Percentiles rank a stretch among this genome's conserved stretches.
phyloP scores from a whole-genome alignment of 257 asterid genomes.

The Nicotiana tomentosiformis region DNA sequence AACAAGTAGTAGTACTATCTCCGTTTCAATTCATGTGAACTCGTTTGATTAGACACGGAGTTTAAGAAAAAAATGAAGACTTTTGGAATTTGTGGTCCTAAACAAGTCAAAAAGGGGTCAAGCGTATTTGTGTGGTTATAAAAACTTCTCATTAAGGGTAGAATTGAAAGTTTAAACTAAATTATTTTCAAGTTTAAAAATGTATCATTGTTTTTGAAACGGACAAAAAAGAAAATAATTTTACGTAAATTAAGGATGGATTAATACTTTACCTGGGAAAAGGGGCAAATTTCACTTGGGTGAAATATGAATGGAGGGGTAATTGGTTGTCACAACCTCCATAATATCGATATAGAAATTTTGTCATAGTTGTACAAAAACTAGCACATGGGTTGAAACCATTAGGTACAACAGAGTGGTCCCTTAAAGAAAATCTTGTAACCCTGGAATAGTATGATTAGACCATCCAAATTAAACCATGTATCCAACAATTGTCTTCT shows the following conservation, averaged over 20 bases:
- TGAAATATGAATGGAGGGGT: slow-evolving; percentile 6
- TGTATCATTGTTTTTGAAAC: too few species aligned
- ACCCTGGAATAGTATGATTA: slow-evolving; percentile 14
- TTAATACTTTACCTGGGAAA: not conserved
- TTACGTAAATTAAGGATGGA: too few species aligned
- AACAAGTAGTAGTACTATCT: not conserved
- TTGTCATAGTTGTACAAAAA: slow-evolving; percentile 17
- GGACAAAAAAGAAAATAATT: too few species aligned
- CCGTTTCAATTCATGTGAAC: too few species aligned
- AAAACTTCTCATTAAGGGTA: too few species aligned
- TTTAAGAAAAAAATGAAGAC: too few species aligned
- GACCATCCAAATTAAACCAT: slow-evolving; percentile 10
- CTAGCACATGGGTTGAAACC: slow-evolving; percentile 33
- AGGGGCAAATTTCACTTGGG: not conserved
- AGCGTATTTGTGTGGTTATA: too few species aligned
- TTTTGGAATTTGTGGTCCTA: too few species aligned
- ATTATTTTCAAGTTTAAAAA: too few species aligned
- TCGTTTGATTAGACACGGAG: too few species aligned
- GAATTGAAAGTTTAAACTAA: too few species aligned
- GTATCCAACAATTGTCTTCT: not conserved
- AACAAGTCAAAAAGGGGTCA: too few species aligned
- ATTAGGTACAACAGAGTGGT: slow-evolving; percentile 21
- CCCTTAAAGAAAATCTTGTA: slow-evolving; percentile 18
- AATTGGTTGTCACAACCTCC: slow-evolving; percentile 4
- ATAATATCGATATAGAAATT: slow-evolving; percentile 19